These are phyloP conservation scores for Colletotrichum sp. DNA, from an alignment of 2,329 filamentous ascomycete genomes.

Conservation along the genomic window DNA sequence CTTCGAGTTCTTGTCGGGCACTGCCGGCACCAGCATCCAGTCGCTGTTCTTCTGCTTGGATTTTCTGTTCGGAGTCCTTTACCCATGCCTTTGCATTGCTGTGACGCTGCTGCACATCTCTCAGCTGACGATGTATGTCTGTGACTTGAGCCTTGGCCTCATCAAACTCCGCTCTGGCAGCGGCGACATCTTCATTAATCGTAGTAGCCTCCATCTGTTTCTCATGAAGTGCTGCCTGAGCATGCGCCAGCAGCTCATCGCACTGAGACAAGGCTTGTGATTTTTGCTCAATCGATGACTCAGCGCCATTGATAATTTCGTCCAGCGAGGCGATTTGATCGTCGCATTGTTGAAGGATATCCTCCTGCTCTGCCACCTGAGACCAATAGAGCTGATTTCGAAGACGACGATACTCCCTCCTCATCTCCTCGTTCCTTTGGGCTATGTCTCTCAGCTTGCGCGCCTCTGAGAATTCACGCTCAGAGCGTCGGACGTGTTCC, in stretches of 20 bases:
- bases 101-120: slow-evolving; percentile 64
- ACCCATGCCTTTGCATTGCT: slow-evolving; percentile 56
- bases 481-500: slow-evolving; percentile 68
- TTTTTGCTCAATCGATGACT: slow-evolving; percentile 48
- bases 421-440: slow-evolving; percentile 46
- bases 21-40: slow-evolving; percentile 75
- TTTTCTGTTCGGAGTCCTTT: slow-evolving; percentile 49
- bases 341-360: slow-evolving; percentile 41
- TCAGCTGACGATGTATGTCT: slow-evolving; percentile 65
- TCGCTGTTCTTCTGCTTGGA: slow-evolving; percentile 61
- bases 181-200: not conserved
- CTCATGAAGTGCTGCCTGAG: not conserved
- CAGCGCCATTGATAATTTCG: slow-evolving; percentile 38
- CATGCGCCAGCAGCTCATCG: slow-evolving; percentile 8
- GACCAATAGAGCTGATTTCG: slow-evolving; percentile 81
- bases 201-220: not conserved
- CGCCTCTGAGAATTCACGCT: slow-evolving; percentile 48
- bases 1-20: slow-evolving; percentile 56
- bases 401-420: slow-evolving; percentile 63
- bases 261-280: slow-evolving; percentile 39
- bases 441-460: slow-evolving; percentile 32
- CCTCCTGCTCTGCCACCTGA: slow-evolving; percentile 81
- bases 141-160: slow-evolving; percentile 58
- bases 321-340: slow-evolving; percentile 32
- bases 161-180: slow-evolving; percentile 45